Conservation (phyloP, 2,329 filamentous ascomycete species). For the Fusarium fujikuroi region DNA sequence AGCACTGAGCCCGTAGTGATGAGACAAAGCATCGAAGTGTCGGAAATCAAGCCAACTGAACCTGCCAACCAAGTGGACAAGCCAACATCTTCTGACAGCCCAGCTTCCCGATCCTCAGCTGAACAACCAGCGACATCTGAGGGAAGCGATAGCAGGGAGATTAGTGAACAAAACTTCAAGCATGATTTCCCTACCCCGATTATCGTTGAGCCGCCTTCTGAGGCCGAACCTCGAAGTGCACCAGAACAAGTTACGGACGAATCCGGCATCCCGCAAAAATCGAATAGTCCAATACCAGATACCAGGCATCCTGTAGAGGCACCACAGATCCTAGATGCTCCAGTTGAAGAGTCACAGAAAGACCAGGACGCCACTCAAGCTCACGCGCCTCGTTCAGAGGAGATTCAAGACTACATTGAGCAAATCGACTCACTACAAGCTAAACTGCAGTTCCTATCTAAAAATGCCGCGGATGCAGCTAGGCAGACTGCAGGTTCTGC, state of each 20-base stretch:
- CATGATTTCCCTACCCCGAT: slow-evolving; percentile 2
- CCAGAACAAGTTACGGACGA: background rate
- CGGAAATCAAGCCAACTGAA: slow-evolving; percentile 20
- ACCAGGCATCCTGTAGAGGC: background rate
- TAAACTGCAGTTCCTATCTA: slow-evolving; percentile 88
- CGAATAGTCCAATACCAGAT: background rate
- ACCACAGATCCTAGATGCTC: background rate
- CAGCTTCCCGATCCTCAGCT: background rate
- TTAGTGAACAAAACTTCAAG: background rate
- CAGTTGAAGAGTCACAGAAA: background rate
- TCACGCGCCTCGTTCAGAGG: slow-evolving; percentile 71
- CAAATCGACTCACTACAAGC: slow-evolving; percentile 91
- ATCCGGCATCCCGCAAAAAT: background rate
- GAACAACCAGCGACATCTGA: background rate
- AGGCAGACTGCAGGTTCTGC: slow-evolving; percentile 73
- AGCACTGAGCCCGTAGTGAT: slow-evolving; percentile 27
- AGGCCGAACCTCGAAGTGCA: background rate
- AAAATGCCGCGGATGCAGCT: slow-evolving; percentile 80
- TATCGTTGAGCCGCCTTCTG: slow-evolving; percentile 14
- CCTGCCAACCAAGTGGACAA: slow-evolving; percentile 4
- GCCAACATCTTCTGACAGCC: slow-evolving; percentile 2
- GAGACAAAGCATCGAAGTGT: slow-evolving; percentile 25
- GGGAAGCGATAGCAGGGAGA: slow-evolving; percentile 1
- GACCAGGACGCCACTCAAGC: slow-evolving; percentile 41
- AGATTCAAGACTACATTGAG: slow-evolving; percentile 85